Base-by-base conservation (phyloP, 345 rosid genomes). In the Raphanus sativus region DNA sequence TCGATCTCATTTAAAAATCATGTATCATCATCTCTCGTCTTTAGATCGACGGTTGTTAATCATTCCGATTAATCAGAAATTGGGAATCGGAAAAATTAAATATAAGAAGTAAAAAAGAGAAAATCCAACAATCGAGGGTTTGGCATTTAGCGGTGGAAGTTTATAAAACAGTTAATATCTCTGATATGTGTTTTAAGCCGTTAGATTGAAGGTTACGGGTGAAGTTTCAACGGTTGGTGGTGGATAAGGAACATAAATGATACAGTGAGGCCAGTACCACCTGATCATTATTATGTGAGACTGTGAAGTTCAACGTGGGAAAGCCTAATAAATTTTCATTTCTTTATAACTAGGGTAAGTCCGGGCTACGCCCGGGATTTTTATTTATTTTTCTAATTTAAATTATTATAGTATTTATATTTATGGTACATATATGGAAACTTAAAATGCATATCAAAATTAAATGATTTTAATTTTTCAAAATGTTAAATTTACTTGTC, bases 1-100 rank as follows among this genome's bases (percentile, higher is more conserved):
- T 73, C 21, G 81, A 73, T 78, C 77, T 61, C 69, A 78, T 71
- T 78, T 71, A 61, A 71, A 78, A 58, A 64, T 61, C 52, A 13
- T 40, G 3, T 52, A 71, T 70, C 16, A 50, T 64, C 52, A 42
- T 36, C 58, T 64, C 63, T 52, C 64, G 12, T 2, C 55, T 50
- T 50, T 3, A 56, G 77, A 78, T 78, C 72, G 77, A 78, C 77
- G 81, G 81, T 32, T 71, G 68, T 65, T 0, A 45, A 30, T 78
- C 77, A 65, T 64, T 54, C 64, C 45, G 65, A 62, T 26, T 62
- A 16, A 36, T 69, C 70, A 28, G 65, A 60, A 61, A 61, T 56
- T 8, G 38, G 67, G 69, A 68, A 60, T 7, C 15, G 50, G 21
- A 8, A 11, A 29, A 62, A 24, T 4, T 50, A 13, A 50, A 50